Evolutionary conservation across 129 eudicot genomes (phyloP).

Genomic region (Escallonia herrerae): DNA sequence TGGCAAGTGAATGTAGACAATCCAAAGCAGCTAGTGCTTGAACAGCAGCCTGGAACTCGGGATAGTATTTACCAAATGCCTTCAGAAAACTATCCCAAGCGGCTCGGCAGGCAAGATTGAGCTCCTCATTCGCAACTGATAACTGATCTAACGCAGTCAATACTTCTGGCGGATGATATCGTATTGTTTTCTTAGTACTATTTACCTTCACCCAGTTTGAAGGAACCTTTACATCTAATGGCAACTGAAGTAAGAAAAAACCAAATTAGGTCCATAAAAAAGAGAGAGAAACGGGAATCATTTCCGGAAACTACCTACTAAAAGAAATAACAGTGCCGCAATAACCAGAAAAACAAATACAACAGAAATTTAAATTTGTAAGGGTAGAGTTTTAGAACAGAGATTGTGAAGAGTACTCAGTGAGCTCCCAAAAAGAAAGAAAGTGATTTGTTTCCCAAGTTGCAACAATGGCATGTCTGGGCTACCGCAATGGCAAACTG

Average conservation of each 20-base stretch:
- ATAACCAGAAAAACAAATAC: neutral
- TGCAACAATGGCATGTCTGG: neutral
- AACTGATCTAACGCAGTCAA: slow-evolving; percentile 62
- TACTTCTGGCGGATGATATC: slow-evolving; percentile 97
- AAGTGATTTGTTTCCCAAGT: neutral
- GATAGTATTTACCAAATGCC: slow-evolving; percentile 49
- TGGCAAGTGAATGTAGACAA: slow-evolving; percentile 78
- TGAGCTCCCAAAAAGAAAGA: too few species aligned
- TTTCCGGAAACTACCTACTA: neutral
- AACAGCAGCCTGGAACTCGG: slow-evolving; percentile 86
- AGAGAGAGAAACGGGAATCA: too few species aligned
- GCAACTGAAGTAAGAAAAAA: slow-evolving; percentile 40
- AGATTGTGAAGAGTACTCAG: neutral
- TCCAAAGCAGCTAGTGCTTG: slow-evolving; percentile 92
- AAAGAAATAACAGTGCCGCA: neutral
- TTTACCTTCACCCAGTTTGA: slow-evolving; percentile 89
- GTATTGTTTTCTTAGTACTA: slow-evolving; percentile 88
- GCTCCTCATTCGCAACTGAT: slow-evolving; percentile 69
- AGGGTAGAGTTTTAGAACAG: neutral
- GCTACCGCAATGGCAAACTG: neutral
- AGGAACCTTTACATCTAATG: slow-evolving; percentile 66
- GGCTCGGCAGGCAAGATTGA: slow-evolving; percentile 55
- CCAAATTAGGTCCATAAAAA: slow-evolving; percentile 6
- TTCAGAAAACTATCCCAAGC: slow-evolving; percentile 72
- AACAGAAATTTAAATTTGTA: neutral